phyloP scores from a whole-genome alignment of 2,329 filamentous ascomycete genomes.

The Macroventuria anomochaeta region DNA sequence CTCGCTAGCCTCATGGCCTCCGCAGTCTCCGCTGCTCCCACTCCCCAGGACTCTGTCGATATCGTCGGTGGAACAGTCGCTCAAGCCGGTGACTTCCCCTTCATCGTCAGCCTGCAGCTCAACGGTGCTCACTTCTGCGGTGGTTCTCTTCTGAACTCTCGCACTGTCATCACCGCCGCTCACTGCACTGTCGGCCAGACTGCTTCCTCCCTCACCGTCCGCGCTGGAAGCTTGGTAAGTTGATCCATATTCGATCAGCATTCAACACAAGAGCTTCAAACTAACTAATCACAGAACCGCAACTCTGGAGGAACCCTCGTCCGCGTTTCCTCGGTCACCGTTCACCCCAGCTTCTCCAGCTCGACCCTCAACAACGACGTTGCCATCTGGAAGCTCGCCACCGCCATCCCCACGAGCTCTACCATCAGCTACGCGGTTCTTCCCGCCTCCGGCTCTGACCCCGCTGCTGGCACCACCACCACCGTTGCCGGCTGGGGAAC shows the following conservation, averaged over 20 bases:
- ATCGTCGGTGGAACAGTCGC: conserved; percentile 39
- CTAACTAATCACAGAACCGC: conserved; percentile 19
- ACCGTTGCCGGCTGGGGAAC: conserved; percentile 40
- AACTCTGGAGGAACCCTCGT: conserved; percentile 30
- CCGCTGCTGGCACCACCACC: conserved; percentile 24
- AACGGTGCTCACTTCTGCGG: conserved; percentile 37
- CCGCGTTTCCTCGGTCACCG: conserved; percentile 24
- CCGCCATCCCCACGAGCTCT: conserved; percentile 30
- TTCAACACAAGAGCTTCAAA: not conserved
- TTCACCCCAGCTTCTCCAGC: conserved; percentile 31
- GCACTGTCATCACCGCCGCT: conserved; percentile 39
- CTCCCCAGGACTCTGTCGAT: conserved; percentile 27
- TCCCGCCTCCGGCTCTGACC: conserved; percentile 32
- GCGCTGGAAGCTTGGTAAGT: conserved; percentile 32
- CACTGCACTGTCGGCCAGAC: conserved; percentile 32
- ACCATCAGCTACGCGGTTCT: conserved; percentile 34
- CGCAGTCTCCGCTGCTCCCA: conserved; percentile 29
- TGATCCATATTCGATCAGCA: too few relatives aligned
- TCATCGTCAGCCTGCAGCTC: conserved; percentile 34
- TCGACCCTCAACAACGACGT: conserved; percentile 29
- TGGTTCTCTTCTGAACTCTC: conserved; percentile 35
- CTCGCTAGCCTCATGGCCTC: conserved; percentile 32
- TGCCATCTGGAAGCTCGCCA: conserved; percentile 37
- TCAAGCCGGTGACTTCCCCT: conserved; percentile 36
- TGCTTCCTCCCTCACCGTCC: conserved; percentile 26